Percentiles rank a stretch among this genome's conserved stretches.
Conservation (phyloP, 306 rosid species). For the Rubus parviflorus region DNA sequence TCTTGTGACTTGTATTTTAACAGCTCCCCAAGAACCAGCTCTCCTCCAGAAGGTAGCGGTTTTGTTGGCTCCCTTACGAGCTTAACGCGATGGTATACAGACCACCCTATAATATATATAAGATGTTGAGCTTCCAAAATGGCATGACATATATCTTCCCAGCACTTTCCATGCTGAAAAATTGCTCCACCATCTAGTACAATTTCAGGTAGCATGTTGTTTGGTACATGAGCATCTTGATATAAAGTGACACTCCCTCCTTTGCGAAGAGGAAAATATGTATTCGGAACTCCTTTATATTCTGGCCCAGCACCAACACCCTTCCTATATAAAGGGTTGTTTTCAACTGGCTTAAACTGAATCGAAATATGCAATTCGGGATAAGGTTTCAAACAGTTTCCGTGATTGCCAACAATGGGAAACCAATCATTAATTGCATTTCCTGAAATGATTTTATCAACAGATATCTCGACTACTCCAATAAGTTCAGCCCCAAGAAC, state of each 20-base stretch:
- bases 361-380: conserved; percentile 65
- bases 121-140: conserved; percentile 71
- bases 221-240: conserved; percentile 73
- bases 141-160: conserved; percentile 79
- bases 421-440: conserved; percentile 55
- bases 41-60: conserved; percentile 64
- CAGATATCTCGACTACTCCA: conserved; percentile 58
- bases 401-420: conserved; percentile 48
- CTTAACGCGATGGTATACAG: conserved; percentile 51
- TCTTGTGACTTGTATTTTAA: conserved; percentile 76
- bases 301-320: conserved; percentile 24
- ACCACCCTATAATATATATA: conserved; percentile 67
- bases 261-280: conserved; percentile 65
- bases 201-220: conserved; percentile 55
- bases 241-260: conserved; percentile 67
- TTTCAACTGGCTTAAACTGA: conserved; percentile 41
- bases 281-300: conserved; percentile 45
- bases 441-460: conserved; percentile 47
- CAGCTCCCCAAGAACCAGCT: conserved; percentile 64
- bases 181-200: conserved; percentile 46
- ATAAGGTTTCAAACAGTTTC: conserved; percentile 47
- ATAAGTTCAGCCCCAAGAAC: conserved; percentile 74
- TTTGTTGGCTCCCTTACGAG: conserved; percentile 69
- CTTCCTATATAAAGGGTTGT: conserved; percentile 22
- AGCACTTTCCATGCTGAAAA: conserved; percentile 47